Conservation (phyloP, 257 asterid genomes). For the Orobanche coerulescens region DNA sequence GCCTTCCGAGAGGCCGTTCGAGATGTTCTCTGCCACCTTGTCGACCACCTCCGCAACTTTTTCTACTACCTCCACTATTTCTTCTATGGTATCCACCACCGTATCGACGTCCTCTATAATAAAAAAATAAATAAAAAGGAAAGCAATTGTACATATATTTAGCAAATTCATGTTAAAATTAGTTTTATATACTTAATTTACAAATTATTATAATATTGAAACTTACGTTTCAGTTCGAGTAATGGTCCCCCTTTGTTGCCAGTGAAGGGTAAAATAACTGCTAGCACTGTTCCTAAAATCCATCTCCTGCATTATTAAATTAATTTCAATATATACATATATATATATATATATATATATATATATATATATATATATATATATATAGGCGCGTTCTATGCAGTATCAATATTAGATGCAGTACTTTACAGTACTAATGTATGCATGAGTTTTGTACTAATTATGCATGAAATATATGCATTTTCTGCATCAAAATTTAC, state of each 20-base stretch:
- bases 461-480: too few relatives aligned
- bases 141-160: background rate
- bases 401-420: too few relatives aligned
- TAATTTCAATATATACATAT: too few relatives aligned
- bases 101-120: conserved; percentile 52
- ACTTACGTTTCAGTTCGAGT: conserved; percentile 30
- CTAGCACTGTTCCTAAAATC: conserved; percentile 30
- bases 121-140: background rate
- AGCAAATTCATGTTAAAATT: background rate
- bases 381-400: too few relatives aligned
- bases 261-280: conserved; percentile 32
- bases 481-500: too few relatives aligned
- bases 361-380: too few relatives aligned
- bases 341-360: too few relatives aligned
- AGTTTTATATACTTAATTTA: background rate
- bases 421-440: too few relatives aligned
- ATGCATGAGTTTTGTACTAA: too few relatives aligned
- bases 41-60: conserved; percentile 50
- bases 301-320: conserved; percentile 28
- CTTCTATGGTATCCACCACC: conserved; percentile 47
- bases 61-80: conserved; percentile 48
- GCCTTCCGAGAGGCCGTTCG: conserved; percentile 39
- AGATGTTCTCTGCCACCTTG: conserved; percentile 44
- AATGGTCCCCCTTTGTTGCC: conserved; percentile 33
- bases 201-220: background rate